Conservation (phyloP, 2,329 filamentous ascomycete genomes). For the Xylaria multiplex region DNA sequence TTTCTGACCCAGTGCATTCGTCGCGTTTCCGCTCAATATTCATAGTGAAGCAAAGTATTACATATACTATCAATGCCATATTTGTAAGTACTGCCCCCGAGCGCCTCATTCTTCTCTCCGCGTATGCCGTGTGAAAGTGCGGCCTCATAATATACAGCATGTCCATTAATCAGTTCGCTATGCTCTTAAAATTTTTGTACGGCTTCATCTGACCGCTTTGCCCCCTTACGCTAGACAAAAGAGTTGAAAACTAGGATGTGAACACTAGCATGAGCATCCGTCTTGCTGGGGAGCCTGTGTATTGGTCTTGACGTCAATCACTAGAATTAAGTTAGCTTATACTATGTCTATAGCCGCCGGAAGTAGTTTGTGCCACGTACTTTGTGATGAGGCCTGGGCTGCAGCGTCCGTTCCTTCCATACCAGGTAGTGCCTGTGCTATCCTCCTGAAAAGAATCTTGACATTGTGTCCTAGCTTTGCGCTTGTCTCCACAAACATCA, state of each 20-base stretch:
- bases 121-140: slow-evolving; percentile 28
- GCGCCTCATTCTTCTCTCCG: slow-evolving; percentile 39
- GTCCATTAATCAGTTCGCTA: slow-evolving; percentile 46
- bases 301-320: slow-evolving; percentile 94
- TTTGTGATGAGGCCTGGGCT: slow-evolving; percentile 77
- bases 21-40: slow-evolving; percentile 4
- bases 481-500: slow-evolving; percentile 99
- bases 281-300: slow-evolving; percentile 75
- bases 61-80: slow-evolving; percentile 48
- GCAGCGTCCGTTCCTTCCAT: slow-evolving; percentile 93
- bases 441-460: slow-evolving; percentile 95
- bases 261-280: slow-evolving; percentile 71
- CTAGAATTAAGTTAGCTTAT: slow-evolving; percentile 57
- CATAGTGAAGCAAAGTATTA: slow-evolving; percentile 44
- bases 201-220: slow-evolving; percentile 17
- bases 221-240: slow-evolving; percentile 24
- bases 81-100: slow-evolving; percentile 39
- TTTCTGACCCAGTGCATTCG: slow-evolving; percentile 3
- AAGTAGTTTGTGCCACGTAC: slow-evolving; percentile 61
- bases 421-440: slow-evolving; percentile 95
- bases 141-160: slow-evolving; percentile 46
- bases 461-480: slow-evolving; percentile 98
- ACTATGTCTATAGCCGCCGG: background rate
- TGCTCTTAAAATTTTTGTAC: slow-evolving; percentile 41
- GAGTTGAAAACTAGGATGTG: slow-evolving; percentile 6